Evolutionary conservation across 116 monocot genomes (phyloP).

Genomic region (Posidonia oceanica): DNA sequence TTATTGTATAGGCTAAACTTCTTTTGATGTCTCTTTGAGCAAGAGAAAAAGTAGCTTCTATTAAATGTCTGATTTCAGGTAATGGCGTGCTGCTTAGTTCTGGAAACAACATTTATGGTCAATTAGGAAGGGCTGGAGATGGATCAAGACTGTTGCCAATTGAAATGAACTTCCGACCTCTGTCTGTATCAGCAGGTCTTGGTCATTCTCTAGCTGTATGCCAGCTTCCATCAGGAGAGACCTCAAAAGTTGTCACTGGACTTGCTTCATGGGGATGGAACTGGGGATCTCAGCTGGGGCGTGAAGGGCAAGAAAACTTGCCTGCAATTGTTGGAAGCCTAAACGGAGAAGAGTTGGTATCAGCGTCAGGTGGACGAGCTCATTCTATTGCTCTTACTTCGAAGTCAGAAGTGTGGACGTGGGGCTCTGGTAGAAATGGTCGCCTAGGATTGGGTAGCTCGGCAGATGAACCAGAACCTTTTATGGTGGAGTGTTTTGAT

Average conservation of each 20-base stretch:
- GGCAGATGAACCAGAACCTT: conserved; percentile 41
- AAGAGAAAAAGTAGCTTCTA: no score
- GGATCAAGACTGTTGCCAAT: conserved; percentile 35
- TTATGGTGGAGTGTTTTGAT: conserved; percentile 42
- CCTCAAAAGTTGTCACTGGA: conserved; percentile 7
- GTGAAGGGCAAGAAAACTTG: conserved; percentile 28
- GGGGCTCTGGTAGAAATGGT: conserved; percentile 81
- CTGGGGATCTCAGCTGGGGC: conserved; percentile 56
- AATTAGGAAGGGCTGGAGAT: conserved; percentile 43
- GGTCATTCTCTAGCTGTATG: conserved; percentile 69
- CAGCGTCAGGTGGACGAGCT: conserved; percentile 57
- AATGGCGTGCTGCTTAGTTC: conserved; percentile 43
- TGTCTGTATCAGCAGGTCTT: conserved; percentile 59
- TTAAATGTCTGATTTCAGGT: conserved; percentile 18
- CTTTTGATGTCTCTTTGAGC: no score
- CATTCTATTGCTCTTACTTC: conserved; percentile 59
- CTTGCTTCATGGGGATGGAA: conserved; percentile 93
- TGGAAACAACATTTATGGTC: conserved; percentile 66
- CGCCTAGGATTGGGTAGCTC: conserved; percentile 67
- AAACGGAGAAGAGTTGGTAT: conserved; percentile 23
- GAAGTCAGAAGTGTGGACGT: conserved; percentile 48
- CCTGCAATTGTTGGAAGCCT: conserved; percentile 39
- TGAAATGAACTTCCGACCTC: conserved; percentile 12
- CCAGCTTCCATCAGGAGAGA: conserved; percentile 4
- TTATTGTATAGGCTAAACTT: no score